Base-by-base conservation (phyloP, 2,329 filamentous ascomycete genomes). In the Paraphaeosphaeria sporulosa region DNA sequence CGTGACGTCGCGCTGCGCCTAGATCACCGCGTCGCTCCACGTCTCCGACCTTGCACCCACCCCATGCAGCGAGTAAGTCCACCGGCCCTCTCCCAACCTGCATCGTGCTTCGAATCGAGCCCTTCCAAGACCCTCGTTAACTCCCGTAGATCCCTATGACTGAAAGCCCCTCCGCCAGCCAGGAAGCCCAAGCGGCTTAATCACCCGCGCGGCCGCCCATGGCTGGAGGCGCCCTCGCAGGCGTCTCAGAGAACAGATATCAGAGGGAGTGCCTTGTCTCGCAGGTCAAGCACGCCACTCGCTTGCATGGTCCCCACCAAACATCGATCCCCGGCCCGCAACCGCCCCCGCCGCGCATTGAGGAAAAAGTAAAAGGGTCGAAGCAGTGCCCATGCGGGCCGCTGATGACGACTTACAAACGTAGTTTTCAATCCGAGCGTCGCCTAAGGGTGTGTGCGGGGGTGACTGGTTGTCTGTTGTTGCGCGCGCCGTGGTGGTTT, bases 401-500 rank as follows among this genome's bases (percentile, higher is more conserved):
- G 54, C 40, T 67, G 64, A 64, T 51, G 46, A 52, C 50, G 27
- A 23, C 25, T 19, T 6, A 32, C 6, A 23, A 60, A 59, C 52
- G 64, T 69, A 69, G 66, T 69, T 69, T 69, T 69, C 66, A 69
- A 69, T 69, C 66, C 57, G 63, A 69, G 66, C 66, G 66, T 55
- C 57, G 43, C 30, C 44, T 61, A 19, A 49, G 25, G 19, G 34
- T 55, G 48, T 7, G 58, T 55, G 61, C 47, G 17, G 55, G 55
- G 60, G 55, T 61, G 62, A 50, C 43, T 59, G 60, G 62, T 59
- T 53, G 21, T 57, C 23, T 60, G 56, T 61, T 55, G 61, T 58
- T 61, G 53, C 13, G 48, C 4, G 38, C 49, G 32, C n/a, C 25
- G 25, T 6, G 3, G 36, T 25, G 43, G 36, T 55, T 43, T 53